Conservation (phyloP, 805 yeast genomes). For the Danielia reshetovae region DNA sequence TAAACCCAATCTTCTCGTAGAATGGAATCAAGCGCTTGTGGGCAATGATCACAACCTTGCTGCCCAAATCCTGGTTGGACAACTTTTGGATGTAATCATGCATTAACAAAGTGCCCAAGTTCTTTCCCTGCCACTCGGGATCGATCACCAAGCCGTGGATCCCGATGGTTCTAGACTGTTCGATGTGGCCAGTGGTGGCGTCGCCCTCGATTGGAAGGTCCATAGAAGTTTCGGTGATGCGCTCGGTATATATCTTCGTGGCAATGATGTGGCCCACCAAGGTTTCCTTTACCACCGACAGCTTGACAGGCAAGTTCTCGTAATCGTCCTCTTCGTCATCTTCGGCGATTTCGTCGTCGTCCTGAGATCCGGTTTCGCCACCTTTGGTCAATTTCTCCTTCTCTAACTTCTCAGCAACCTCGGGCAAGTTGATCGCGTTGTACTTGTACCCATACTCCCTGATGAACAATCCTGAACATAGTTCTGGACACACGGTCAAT, state of each 20-base stretch:
- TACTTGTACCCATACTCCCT: slow-evolving; percentile 55
- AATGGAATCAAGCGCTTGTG: slow-evolving; percentile 67
- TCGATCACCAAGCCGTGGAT: slow-evolving; percentile 78
- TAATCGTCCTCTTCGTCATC: slow-evolving; percentile 22
- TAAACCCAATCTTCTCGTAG: slow-evolving; percentile 79
- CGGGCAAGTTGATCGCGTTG: slow-evolving; percentile 40
- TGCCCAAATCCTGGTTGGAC: slow-evolving; percentile 83
- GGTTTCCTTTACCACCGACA: slow-evolving; percentile 53
- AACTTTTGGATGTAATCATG: slow-evolving; percentile 90
- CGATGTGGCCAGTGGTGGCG: slow-evolving; percentile 60
- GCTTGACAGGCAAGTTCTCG: slow-evolving; percentile 43
- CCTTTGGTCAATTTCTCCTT: slow-evolving; percentile 19
- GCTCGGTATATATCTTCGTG: slow-evolving; percentile 56
- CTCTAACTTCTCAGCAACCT: slow-evolving; percentile 32
- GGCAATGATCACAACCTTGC: slow-evolving; percentile 68
- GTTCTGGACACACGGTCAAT: slow-evolving; percentile 79
- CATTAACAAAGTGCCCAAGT: slow-evolving; percentile 75
- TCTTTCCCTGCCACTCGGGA: slow-evolving; percentile 74
- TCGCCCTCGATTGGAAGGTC: slow-evolving; percentile 43
- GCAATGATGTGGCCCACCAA: slow-evolving; percentile 79
- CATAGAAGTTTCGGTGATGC: slow-evolving; percentile 60
- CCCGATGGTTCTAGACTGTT: slow-evolving; percentile 69
- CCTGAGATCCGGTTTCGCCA: slow-evolving; percentile 12
- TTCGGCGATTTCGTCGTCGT: slow-evolving; percentile 15
- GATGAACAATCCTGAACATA: slow-evolving; percentile 82